Conservation (phyloP, 768 basidiomycete genomes). For the Amanita pallidorosea region DNA sequence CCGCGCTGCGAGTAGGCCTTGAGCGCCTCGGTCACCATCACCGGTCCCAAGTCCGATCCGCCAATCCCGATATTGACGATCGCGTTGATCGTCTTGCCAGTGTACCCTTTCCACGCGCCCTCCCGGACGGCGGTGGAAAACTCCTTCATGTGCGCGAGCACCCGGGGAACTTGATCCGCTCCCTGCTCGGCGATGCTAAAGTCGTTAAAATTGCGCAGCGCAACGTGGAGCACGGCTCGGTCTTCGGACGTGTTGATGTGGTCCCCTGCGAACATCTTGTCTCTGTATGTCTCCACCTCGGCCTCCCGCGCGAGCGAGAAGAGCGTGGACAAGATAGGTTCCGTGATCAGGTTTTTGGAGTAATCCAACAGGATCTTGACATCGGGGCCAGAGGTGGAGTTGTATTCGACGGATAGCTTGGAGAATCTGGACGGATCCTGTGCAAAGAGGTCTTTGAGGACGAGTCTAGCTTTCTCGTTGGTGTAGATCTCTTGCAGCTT, state of each 20-base stretch:
- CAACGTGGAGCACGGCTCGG: conserved; percentile 92
- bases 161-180: conserved; percentile 70
- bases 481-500: conserved; percentile 82
- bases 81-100: conserved; percentile 86
- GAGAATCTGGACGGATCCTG: conserved; percentile 80
- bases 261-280: conserved; percentile 91
- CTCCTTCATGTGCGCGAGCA: conserved; percentile 84
- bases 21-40: conserved; percentile 98
- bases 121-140: conserved; percentile 80
- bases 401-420: conserved; percentile 74
- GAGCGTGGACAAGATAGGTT: conserved; percentile 70
- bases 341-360: conserved; percentile 92
- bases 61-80: conserved; percentile 99
- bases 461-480: conserved; percentile 55
- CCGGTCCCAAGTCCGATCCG: conserved; percentile 94
- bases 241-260: conserved; percentile 99
- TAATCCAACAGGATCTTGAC: conserved; percentile 89
- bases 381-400: conserved; percentile 49
- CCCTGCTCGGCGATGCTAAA: conserved; percentile 77
- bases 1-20: conserved; percentile 83
- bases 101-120: conserved; percentile 95
- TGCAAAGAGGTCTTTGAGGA: conserved; percentile 89
- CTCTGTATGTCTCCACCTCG: conserved; percentile 69
- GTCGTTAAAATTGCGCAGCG: conserved; percentile 70
- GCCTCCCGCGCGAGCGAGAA: conserved; percentile 81